These are phyloP conservation scores for Phytophthora megakarya DNA, from an alignment of 352 stramenopile genomes.

Conservation along the genomic window DNA sequence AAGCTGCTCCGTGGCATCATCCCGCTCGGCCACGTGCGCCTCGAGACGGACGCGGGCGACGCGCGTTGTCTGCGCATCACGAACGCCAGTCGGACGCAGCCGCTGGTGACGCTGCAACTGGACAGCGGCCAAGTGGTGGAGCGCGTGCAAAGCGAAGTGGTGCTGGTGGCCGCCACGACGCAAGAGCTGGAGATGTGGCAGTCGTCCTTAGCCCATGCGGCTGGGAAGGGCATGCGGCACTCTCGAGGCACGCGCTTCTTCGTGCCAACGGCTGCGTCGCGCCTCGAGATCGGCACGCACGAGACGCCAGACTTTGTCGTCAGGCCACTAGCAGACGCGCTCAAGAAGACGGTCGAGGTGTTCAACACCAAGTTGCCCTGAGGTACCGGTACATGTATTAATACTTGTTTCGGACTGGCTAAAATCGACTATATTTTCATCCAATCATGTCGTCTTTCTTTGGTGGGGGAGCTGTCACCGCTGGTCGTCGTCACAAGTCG, in stretches of 20 bases:
- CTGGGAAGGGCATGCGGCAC: conserved; percentile 79
- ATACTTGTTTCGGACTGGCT: no score
- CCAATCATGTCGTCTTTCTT: conserved; percentile 15
- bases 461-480: conserved; percentile 13
- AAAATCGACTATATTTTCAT: neutral
- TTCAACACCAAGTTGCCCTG: conserved; percentile 82
- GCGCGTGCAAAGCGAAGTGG: conserved; percentile 79
- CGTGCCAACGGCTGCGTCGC: conserved; percentile 79
- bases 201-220: conserved; percentile 81
- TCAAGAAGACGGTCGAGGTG: conserved; percentile 84
- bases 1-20: conserved; percentile 89
- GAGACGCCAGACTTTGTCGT: conserved; percentile 85
- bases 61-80: conserved; percentile 74
- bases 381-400: no score
- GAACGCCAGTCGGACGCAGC: conserved; percentile 55
- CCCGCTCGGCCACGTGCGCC: conserved; percentile 72
- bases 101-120: conserved; percentile 78
- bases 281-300: conserved; percentile 75
- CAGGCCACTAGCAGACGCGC: conserved; percentile 66
- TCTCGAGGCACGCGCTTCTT: conserved; percentile 86
- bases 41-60: conserved; percentile 65
- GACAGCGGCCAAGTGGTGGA: conserved; percentile 85
- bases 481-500: conserved; percentile 5
- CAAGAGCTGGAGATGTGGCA: conserved; percentile 91
- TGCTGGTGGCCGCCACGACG: conserved; percentile 62